Evolutionary conservation across 2,329 filamentous ascomycete species (phyloP).

Genomic region (Trichophyton benhamiae): DNA sequence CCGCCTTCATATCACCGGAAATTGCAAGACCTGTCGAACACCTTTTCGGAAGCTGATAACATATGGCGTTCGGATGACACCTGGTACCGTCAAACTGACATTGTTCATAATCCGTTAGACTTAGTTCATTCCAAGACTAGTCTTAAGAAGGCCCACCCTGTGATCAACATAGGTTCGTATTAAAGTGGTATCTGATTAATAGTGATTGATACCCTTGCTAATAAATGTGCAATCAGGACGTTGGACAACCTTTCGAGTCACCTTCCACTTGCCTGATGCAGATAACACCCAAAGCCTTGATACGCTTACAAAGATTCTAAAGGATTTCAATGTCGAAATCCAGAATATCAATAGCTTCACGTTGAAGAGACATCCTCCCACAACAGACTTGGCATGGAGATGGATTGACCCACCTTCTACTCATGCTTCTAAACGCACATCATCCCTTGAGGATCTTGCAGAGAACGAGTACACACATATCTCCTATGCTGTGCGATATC

Average conservation of each 20-base stretch:
- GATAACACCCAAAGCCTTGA: slow-evolving; percentile 26
- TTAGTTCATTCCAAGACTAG: slow-evolving; percentile 30
- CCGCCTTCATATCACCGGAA: slow-evolving; percentile 37
- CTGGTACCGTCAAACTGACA: slow-evolving; percentile 54
- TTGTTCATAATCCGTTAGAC: slow-evolving; percentile 36
- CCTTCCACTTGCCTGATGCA: slow-evolving; percentile 27
- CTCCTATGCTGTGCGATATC: slow-evolving; percentile 66
- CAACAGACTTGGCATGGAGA: slow-evolving; percentile 23
- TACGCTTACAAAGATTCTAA: slow-evolving; percentile 43
- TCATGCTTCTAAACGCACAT: slow-evolving; percentile 19
- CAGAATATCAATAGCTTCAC: slow-evolving; percentile 34
- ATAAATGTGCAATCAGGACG: slow-evolving; percentile 31
- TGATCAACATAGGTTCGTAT: slow-evolving; percentile 47
- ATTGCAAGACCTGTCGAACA: slow-evolving; percentile 23
- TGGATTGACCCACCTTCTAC: slow-evolving; percentile 28
- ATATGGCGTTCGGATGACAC: slow-evolving; percentile 46
- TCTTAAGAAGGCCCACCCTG: slow-evolving; percentile 38
- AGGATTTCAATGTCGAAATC: slow-evolving; percentile 59
- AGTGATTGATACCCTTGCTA: not conserved
- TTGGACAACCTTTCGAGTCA: slow-evolving; percentile 51
- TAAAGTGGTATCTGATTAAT: slow-evolving; percentile 14
- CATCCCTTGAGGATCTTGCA: slow-evolving; percentile 26
- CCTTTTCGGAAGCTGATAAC: slow-evolving; percentile 31
- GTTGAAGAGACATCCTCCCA: slow-evolving; percentile 9
- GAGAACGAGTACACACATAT: slow-evolving; percentile 34